Evolutionary conservation across 495 filamentous ascomycete species (phyloP), one percentile per base, ranked within the genome.

Genomic region (Talaromyces wortmannii): DNA sequence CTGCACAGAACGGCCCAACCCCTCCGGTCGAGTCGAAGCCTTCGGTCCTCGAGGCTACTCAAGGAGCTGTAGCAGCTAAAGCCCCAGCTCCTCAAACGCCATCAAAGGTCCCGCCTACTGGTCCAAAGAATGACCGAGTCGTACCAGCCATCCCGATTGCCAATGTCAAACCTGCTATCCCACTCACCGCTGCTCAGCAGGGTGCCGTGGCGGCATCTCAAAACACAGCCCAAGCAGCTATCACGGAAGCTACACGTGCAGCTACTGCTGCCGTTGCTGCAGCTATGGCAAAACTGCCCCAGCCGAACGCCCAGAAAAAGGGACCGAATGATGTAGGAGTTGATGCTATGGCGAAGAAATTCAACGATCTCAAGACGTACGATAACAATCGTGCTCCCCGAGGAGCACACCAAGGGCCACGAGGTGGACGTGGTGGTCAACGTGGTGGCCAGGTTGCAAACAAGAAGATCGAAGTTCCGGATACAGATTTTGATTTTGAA

Each of bases 401-500:
- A 49, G 78, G 80, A 45, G 78, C 80, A 52, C 80, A 78, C 50
- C 65, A 64, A 7, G 63, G 70, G 13, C 62, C 61, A 52, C 77
- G 80, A 36, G 79, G 80, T 33, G 74, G 86, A 53, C 81, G 85
- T 43, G 76, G 74, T 40, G 73, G 76, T 29, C 66, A 76, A 56
- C 81, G 83, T 45, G 77, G 79, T 31, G 78, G 80, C 23, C 75
- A 67, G 29, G 56, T 74, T 42, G 70, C 72, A 55, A 67, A 71
- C 40, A 78, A 78, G 62, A 94, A 89, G 72, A 79, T 97, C 17
- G 92, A 95, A 54, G 87, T 97, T 31, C 94, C 94, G 0, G 77
- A 84, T 33, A 82, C 88, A 3, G 94, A 97, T 62, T 99, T 90
- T 64, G 95, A 99, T 65, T 99, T 99, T 67, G 85, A 87, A 59